Evolutionary conservation across 2,329 filamentous ascomycete genomes (phyloP).

Genomic region (Curvularia eragrostidis): DNA sequence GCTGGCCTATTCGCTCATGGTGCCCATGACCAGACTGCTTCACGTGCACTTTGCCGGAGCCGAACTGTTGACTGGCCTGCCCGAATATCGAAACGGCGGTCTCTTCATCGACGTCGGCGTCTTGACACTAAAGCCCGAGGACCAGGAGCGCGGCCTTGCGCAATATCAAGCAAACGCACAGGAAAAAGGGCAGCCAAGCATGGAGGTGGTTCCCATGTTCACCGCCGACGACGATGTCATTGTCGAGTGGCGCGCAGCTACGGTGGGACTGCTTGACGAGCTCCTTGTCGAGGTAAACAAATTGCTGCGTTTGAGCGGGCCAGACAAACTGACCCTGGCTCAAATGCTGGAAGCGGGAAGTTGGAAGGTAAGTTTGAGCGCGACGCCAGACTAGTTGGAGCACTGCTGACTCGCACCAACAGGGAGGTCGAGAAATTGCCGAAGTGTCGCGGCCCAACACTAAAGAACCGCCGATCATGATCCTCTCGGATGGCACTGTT

Average conservation of each 20-base stretch:
- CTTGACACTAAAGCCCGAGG: conserved; percentile 73
- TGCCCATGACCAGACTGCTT: conserved; percentile 83
- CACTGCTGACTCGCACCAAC: conserved; percentile 22
- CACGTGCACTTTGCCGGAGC: conserved; percentile 80
- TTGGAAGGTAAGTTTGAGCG: conserved; percentile 80
- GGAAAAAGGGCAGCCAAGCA: conserved; percentile 72
- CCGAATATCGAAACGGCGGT: conserved; percentile 92
- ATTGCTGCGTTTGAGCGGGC: conserved; percentile 70
- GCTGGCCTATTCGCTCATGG: conserved; percentile 93
- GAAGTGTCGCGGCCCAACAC: conserved; percentile 96
- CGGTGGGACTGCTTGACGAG: conserved; percentile 76
- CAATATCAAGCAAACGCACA: conserved; percentile 74
- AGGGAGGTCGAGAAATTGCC: conserved; percentile 93
- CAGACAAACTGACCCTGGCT: conserved; percentile 75
- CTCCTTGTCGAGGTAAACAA: conserved; percentile 73
- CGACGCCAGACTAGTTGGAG: not conserved
- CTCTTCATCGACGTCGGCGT: conserved; percentile 86
- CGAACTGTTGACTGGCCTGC: conserved; percentile 85
- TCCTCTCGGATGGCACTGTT: conserved; percentile 93
- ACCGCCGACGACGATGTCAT: conserved; percentile 77
- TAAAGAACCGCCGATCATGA: conserved; percentile 94
- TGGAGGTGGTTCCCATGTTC: conserved; percentile 78
- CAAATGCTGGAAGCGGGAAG: conserved; percentile 95
- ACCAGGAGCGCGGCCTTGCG: conserved; percentile 73
- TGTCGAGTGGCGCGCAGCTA: conserved; percentile 79